Evolutionary conservation across 163 green algal genomes (phyloP).

Genomic region (Coccomyxa subellipsoidea): DNA sequence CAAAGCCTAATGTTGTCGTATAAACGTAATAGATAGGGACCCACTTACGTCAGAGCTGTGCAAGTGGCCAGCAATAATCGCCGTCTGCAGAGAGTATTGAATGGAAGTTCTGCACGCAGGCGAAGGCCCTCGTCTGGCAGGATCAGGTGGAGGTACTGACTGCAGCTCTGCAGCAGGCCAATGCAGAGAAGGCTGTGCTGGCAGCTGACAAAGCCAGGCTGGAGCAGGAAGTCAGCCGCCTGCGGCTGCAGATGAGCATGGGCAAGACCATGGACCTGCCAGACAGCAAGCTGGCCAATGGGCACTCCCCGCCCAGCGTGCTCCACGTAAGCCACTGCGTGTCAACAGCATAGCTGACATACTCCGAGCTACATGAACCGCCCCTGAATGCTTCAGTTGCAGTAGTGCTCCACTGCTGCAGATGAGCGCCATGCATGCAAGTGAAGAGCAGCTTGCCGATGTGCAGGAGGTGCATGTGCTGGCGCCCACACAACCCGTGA

Average conservation of each 20-base stretch:
- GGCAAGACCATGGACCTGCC: not conserved
- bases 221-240: not conserved
- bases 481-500: not conserved
- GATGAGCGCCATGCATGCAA: not conserved
- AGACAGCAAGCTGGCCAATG: not conserved
- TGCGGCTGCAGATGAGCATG: conserved; percentile 1
- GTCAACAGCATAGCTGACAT: not conserved
- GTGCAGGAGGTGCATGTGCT: not conserved
- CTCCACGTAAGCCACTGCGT: not conserved
- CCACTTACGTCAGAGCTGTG: too few relatives aligned
- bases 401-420: not conserved
- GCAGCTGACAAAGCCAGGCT: conserved; percentile 1
- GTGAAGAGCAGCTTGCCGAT: not conserved
- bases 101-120: not conserved
- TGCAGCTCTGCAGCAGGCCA: not conserved
- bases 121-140: conserved; percentile 1
- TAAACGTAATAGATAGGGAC: not conserved
- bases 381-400: not conserved
- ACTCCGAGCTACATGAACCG: not conserved
- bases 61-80: too few relatives aligned
- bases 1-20: not conserved
- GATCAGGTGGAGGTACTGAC: not conserved
- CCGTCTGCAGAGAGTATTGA: not conserved
- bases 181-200: conserved; percentile 6
- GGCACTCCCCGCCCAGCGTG: not conserved